Evolutionary conservation across 805 yeast species (phyloP).

Genomic region (Scheffersomyces spartinae): DNA sequence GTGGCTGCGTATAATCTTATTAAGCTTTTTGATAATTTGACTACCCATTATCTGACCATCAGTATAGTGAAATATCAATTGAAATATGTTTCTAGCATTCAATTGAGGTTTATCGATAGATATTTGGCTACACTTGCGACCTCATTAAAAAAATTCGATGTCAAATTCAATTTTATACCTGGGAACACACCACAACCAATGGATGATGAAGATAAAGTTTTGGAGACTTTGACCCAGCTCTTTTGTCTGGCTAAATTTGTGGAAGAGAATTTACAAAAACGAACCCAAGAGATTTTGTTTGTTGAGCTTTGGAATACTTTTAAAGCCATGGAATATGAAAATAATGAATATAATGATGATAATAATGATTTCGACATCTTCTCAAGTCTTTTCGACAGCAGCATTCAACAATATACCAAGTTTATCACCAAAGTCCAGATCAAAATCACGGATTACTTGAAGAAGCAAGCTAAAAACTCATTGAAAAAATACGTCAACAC

Average conservation of each 20-base stretch:
- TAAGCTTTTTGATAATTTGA: conserved; percentile 46
- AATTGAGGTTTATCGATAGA: conserved; percentile 41
- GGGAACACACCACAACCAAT: conserved; percentile 8
- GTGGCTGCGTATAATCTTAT: conserved; percentile 47
- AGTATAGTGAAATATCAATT: conserved; percentile 40
- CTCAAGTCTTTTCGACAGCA: conserved; percentile 21
- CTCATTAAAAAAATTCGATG: conserved; percentile 13
- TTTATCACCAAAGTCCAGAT: conserved; percentile 9
- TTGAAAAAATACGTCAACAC: conserved; percentile 26
- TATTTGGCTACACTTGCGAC: conserved; percentile 28
- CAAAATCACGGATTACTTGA: conserved; percentile 20
- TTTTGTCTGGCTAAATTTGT: conserved; percentile 24
- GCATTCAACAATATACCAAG: conserved; percentile 12
- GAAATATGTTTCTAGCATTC: conserved; percentile 46
- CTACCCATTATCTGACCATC: conserved; percentile 41
- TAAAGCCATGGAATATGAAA: conserved; percentile 9
- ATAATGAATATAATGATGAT: conserved; percentile 6
- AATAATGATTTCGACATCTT: no score
- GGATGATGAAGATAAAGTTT: conserved; percentile 13
- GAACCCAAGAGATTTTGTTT: conserved; percentile 28
- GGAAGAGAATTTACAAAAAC: conserved; percentile 16
- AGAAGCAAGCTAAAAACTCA: conserved; percentile 17
- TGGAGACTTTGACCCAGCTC: conserved; percentile 18
- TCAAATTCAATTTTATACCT: conserved; percentile 20
- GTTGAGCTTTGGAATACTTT: conserved; percentile 28